Evolutionary conservation across 352 stramenopile species (phyloP).

Genomic region (Globisporangium ultimum): DNA sequence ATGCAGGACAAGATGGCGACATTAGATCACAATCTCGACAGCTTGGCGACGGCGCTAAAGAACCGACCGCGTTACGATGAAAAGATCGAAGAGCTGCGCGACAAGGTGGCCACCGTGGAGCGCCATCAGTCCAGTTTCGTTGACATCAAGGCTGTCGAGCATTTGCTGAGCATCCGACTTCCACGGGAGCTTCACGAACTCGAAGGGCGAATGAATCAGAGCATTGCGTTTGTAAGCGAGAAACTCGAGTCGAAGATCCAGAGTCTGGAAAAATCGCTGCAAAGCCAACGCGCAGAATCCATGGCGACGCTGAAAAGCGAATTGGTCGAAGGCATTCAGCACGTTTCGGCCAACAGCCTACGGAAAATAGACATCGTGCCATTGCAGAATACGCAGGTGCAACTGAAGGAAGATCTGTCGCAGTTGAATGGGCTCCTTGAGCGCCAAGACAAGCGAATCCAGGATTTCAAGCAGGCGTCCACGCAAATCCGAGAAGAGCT

Average conservation of each 20-base stretch:
- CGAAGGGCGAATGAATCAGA: conserved; percentile 58
- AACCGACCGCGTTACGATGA: conserved; percentile 53
- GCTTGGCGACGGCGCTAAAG: conserved; percentile 32
- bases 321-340: conserved; percentile 55
- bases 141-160: conserved; percentile 67
- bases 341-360: conserved; percentile 33
- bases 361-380: conserved; percentile 50
- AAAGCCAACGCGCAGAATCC: conserved; percentile 49
- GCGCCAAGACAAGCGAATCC: conserved; percentile 60
- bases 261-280: conserved; percentile 43
- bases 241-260: conserved; percentile 72
- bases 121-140: conserved; percentile 45
- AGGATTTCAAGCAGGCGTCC: conserved; percentile 46
- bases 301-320: conserved; percentile 52
- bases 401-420: conserved; percentile 57
- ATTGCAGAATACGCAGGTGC: conserved; percentile 54
- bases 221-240: conserved; percentile 50
- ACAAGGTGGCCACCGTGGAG: conserved; percentile 49
- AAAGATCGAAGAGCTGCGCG: conserved; percentile 49
- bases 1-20: conserved; percentile 52
- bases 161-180: conserved; percentile 58
- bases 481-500: conserved; percentile 54
- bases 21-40: conserved; percentile 61
- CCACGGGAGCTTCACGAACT: conserved; percentile 72
- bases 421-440: conserved; percentile 55